A percentile compares a stretch with the other conserved stretches of the same genome.
Conservation (phyloP, 768 basidiomycete genomes). For the Boletus sp. region DNA sequence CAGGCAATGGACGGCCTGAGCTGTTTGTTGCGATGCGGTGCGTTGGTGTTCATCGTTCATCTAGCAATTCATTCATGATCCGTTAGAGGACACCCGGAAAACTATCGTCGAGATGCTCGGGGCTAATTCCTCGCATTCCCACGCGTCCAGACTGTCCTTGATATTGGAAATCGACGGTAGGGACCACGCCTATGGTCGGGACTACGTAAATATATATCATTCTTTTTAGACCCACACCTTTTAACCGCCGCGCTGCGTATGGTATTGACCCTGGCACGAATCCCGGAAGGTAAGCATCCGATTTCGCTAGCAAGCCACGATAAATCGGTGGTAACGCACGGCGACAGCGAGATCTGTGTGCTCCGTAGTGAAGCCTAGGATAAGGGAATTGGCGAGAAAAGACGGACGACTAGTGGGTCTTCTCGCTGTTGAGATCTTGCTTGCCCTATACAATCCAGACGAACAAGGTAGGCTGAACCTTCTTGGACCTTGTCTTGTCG, state of each 20-base stretch:
- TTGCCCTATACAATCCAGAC: slow-evolving; percentile 7
- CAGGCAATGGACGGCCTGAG: slow-evolving; percentile 24
- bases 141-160: slow-evolving; percentile 8
- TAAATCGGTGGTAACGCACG: background rate
- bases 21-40: slow-evolving; percentile 17
- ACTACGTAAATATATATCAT: background rate
- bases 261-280: slow-evolving; percentile 15
- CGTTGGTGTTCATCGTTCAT: background rate
- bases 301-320: background rate
- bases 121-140: background rate
- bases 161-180: slow-evolving; percentile 17
- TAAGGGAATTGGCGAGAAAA: slow-evolving; percentile 14
- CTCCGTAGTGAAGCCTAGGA: slow-evolving; percentile 7
- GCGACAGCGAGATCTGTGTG: background rate
- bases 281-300: slow-evolving; percentile 12
- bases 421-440: slow-evolving; percentile 20
- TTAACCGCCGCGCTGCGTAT: slow-evolving; percentile 19
- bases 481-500: background rate
- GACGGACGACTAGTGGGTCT: slow-evolving; percentile 10
- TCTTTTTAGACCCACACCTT: slow-evolving; percentile 6
- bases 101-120: slow-evolving; percentile 8
- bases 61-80: background rate
- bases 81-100: slow-evolving; percentile 11
- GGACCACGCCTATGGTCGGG: background rate
- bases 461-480: background rate